Conservation (phyloP, 495 filamentous ascomycete genomes). For the Amorphotheca resinae region DNA sequence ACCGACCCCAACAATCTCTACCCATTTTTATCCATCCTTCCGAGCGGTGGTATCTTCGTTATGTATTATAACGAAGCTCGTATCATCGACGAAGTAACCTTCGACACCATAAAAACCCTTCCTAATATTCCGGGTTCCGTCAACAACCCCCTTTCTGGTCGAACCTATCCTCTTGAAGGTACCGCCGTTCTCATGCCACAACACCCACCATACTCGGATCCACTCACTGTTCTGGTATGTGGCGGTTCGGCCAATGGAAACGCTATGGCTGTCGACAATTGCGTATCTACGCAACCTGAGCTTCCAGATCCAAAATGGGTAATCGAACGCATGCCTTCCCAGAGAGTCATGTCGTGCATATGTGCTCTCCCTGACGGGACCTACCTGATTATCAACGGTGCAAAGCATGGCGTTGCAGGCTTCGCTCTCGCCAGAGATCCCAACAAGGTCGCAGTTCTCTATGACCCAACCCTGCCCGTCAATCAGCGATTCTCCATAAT, state of each 20-base stretch:
- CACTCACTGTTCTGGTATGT: conserved; percentile 44
- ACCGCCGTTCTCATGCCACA: conserved; percentile 46
- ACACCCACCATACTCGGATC: conserved; percentile 40
- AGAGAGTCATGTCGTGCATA: conserved; percentile 53
- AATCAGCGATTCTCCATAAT: conserved; percentile 46
- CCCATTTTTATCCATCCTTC: conserved; percentile 44
- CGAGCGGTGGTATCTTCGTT: conserved; percentile 44
- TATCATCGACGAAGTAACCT: conserved; percentile 44
- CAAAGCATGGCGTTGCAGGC: conserved; percentile 45
- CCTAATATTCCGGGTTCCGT: conserved; percentile 51
- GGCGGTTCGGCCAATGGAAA: conserved; percentile 42
- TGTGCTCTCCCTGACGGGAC: conserved; percentile 56
- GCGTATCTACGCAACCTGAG: conserved; percentile 48
- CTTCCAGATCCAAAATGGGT: conserved; percentile 39
- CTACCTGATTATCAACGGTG: conserved; percentile 52
- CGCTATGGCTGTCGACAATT: conserved; percentile 49
- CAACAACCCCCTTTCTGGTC: conserved; percentile 41
- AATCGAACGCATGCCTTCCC: conserved; percentile 54
- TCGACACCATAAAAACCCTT: conserved; percentile 39
- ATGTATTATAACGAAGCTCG: conserved; percentile 55
- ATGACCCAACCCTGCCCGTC: conserved; percentile 44
- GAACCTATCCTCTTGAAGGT: conserved; percentile 53
- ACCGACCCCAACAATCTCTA: conserved; percentile 58
- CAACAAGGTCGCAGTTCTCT: conserved; percentile 51
- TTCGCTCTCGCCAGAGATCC: conserved; percentile 45